Conservation (phyloP, 805 yeast species). For the Ogataea thermomethanolica region DNA sequence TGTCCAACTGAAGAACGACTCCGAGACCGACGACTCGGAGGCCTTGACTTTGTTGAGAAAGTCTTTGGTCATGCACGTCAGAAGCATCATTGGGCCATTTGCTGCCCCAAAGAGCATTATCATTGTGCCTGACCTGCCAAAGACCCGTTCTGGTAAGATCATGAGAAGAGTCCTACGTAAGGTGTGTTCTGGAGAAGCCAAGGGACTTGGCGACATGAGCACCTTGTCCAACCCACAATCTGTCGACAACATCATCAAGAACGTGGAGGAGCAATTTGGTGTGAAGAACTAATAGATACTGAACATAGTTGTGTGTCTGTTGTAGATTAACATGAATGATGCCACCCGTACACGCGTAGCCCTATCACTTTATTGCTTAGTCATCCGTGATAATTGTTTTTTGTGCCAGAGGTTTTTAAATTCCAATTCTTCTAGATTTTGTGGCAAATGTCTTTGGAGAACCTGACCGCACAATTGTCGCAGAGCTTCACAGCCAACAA, state of each 20-base stretch:
- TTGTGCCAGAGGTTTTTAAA: no score
- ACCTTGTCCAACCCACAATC: slow-evolving; percentile 85
- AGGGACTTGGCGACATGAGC: slow-evolving; percentile 86
- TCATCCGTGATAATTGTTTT: no score
- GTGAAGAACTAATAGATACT: slow-evolving; percentile 29
- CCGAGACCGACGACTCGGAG: slow-evolving; percentile 36
- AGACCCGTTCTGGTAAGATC: slow-evolving; percentile 97
- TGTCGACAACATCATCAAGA: slow-evolving; percentile 71
- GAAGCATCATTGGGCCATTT: slow-evolving; percentile 89
- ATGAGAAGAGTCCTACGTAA: slow-evolving; percentile 97
- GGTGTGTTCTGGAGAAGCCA: slow-evolving; percentile 87
- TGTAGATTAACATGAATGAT: neutral
- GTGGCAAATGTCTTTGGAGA: slow-evolving; percentile 54
- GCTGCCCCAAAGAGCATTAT: slow-evolving; percentile 90
- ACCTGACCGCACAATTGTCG: slow-evolving; percentile 67
- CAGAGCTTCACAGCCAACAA: slow-evolving; percentile 58
- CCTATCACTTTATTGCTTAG: no score
- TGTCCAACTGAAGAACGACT: slow-evolving; percentile 70
- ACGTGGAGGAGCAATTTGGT: slow-evolving; percentile 49
- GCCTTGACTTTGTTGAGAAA: slow-evolving; percentile 57
- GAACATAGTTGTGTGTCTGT: slow-evolving; percentile 1
- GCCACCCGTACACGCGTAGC: no score
- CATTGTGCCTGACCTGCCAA: slow-evolving; percentile 89
- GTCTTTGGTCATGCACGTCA: slow-evolving; percentile 80
- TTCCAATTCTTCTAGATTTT: neutral